phyloP scores from a whole-genome alignment of 352 stramenopile genomes.

The Pythium aristosporum region DNA sequence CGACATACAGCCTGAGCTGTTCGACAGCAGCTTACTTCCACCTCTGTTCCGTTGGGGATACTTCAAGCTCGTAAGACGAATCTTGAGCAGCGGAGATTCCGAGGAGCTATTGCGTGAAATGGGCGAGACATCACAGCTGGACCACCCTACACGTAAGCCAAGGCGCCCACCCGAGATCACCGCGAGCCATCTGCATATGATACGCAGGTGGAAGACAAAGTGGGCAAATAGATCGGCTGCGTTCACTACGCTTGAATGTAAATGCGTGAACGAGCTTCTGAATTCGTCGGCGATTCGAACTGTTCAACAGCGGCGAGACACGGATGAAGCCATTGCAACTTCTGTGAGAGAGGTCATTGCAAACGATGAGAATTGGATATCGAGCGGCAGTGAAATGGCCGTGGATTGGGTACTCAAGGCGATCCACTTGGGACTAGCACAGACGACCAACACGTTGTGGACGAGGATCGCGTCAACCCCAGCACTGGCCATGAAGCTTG shows the following conservation, averaged over 20 bases:
- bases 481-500: neutral
- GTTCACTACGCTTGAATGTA: neutral
- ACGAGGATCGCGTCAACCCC: neutral
- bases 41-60: constrained; percentile 6
- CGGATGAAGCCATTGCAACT: neutral
- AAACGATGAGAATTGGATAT: neutral
- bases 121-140: neutral
- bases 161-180: neutral
- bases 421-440: neutral
- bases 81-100: neutral
- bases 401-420: neutral
- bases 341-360: neutral
- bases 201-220: neutral
- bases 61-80: neutral
- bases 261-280: neutral
- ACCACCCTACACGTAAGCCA: neutral
- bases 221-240: neutral
- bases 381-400: neutral
- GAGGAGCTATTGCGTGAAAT: neutral
- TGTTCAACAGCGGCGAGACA: neutral
- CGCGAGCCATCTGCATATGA: neutral
- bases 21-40: neutral
- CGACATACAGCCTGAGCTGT: neutral
- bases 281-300: neutral
- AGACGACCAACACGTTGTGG: neutral